Evolutionary conservation across 331 rosid species (phyloP).

Genomic region (Cydonia oblonga): DNA sequence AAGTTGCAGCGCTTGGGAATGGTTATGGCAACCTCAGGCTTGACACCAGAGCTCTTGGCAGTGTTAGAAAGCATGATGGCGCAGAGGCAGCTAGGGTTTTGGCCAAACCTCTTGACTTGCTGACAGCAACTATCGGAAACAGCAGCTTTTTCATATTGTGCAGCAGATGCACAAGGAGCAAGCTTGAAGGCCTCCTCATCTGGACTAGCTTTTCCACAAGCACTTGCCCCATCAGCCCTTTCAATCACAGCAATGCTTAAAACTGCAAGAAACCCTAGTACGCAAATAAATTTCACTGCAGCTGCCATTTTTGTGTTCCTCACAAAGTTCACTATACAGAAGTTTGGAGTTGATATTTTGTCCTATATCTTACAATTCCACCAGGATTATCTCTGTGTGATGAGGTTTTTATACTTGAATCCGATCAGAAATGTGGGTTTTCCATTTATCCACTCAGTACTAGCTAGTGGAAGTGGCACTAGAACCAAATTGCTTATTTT

Average conservation of each 20-base stretch:
- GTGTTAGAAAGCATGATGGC: slow-evolving; percentile 47
- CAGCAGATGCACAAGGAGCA: slow-evolving; percentile 48
- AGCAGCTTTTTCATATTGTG: slow-evolving; percentile 37
- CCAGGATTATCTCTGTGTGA: background rate
- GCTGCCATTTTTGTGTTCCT: slow-evolving; percentile 17
- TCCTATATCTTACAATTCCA: slow-evolving; percentile 9
- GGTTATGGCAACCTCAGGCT: slow-evolving; percentile 39
- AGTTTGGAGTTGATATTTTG: background rate
- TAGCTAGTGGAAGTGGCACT: slow-evolving; percentile 57
- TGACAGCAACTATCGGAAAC: slow-evolving; percentile 40
- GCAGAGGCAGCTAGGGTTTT: slow-evolving; percentile 48
- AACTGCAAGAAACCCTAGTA: slow-evolving; percentile 26
- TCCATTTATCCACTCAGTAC: slow-evolving; percentile 22
- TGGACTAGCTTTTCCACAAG: slow-evolving; percentile 43
- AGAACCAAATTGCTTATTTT: slow-evolving; percentile 7
- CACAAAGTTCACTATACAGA: background rate
- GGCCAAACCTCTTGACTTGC: slow-evolving; percentile 32
- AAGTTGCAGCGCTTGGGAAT: slow-evolving; percentile 67
- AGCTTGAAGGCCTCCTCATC: slow-evolving; percentile 47
- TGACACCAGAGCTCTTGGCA: slow-evolving; percentile 30
- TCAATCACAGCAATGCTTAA: slow-evolving; percentile 14
- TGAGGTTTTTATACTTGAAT: slow-evolving; percentile 25
- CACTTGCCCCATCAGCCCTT: slow-evolving; percentile 32
- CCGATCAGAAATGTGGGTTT: slow-evolving; percentile 16
- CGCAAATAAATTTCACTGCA: slow-evolving; percentile 24